A percentile compares a stretch with the other conserved stretches of the same genome.
Conservation (phyloP, 768 basidiomycete species). For the Calocybe gangraenosa region DNA sequence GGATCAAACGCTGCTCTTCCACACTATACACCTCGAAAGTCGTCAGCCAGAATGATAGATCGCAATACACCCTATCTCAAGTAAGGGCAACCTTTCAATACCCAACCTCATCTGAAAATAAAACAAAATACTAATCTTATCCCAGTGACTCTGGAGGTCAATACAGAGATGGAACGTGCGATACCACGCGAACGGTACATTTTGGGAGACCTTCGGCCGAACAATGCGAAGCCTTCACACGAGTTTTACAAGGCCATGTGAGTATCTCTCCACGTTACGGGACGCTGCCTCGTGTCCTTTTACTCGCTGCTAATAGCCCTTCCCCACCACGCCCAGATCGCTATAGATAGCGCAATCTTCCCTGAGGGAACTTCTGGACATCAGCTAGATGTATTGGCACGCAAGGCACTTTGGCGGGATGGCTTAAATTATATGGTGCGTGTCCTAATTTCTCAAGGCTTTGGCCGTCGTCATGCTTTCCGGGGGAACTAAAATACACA, state of each 20-base stretch:
- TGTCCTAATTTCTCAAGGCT: constrained; percentile 11
- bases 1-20: constrained; percentile 93
- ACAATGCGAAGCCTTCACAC: constrained; percentile 87
- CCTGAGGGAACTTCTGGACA: constrained; percentile 85
- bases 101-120: too few relatives aligned
- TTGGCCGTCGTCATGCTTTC: too few relatives aligned
- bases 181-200: constrained; percentile 79
- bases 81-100: too few relatives aligned
- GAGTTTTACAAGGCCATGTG: constrained; percentile 95
- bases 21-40: constrained; percentile 81
- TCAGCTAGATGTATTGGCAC: constrained; percentile 85
- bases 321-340: constrained; percentile 52
- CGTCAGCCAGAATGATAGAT: constrained; percentile 68
- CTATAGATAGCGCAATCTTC: constrained; percentile 86
- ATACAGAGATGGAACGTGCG: constrained; percentile 86
- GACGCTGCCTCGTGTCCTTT: too few relatives aligned
- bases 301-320: constrained; percentile 8
- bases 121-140: constrained; percentile 1
- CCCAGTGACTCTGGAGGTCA: constrained; percentile 88
- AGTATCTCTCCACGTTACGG: constrained; percentile 31
- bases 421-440: constrained; percentile 75
- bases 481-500: too few relatives aligned
- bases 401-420: constrained; percentile 83
- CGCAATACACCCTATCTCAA: constrained; percentile 83
- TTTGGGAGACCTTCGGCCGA: constrained; percentile 86